Evolutionary conservation across 2,329 filamentous ascomycete species (phyloP), one percentile per base, ranked within the genome.

Genomic region (Pestalotiopsis sp.): DNA sequence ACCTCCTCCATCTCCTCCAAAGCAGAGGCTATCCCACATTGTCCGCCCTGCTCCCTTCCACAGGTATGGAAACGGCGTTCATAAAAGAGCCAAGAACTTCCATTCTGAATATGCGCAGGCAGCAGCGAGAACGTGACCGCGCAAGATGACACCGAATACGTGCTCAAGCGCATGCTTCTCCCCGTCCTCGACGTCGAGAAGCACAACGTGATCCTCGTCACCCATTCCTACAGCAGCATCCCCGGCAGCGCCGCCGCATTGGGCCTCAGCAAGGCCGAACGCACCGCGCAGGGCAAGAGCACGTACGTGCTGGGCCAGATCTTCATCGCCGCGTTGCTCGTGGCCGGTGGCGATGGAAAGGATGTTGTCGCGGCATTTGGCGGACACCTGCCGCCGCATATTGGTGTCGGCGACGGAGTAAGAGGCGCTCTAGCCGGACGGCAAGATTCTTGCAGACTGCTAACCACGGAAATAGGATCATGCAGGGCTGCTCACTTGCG

Each of bases 221-320:
- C 64, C 25, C 74, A 76, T 14, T 75, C 72, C 31, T 73, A 73
- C 57, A 73, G 73, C 20, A 73, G 73, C 14, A 70, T 74, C 69
- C 73, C 72, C n/a, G 74, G 67, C 23, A 73, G 73, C 11, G 73
- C 71, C 2, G 70, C 72, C 3, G 64, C 75, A 1, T 67, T 73
- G 13, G 73, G 71, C 14, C 65, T 75, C 5, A 72, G 72, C 63
- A 75, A 74, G 63, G 59, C 71, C 12, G 45, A 69, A 0, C 69
- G 71, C 38, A 14, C 31, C 1, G 52, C 69, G 1, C 70, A 69
- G 20, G 69, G 70, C 2, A 49, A 68, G 11, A 71, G 69, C 38
- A 72, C 73, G 4, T 73, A 71, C 14, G 70, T 75, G 12, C 67
- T 74, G 5, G 69, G 72, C 41, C 67, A 74, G n/a, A 68, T 75